phyloP scores from a whole-genome alignment of 495 filamentous ascomycete species.

The Tuber magnatum region DNA sequence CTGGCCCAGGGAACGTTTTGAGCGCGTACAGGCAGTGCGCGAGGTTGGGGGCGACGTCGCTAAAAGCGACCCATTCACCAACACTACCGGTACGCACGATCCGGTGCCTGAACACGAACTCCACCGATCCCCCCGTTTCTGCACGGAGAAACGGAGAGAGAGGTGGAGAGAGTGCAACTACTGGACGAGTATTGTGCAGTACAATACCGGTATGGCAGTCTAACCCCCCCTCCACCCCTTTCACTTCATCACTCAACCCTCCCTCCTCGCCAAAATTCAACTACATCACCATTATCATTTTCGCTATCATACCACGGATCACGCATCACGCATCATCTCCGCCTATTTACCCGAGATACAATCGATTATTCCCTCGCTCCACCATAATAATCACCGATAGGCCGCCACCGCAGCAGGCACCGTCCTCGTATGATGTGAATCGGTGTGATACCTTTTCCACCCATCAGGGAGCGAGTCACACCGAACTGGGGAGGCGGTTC shows the following conservation, averaged over 20 bases:
- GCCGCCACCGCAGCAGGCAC: not conserved
- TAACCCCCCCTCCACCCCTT: too few species aligned
- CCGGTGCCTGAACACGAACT: not conserved
- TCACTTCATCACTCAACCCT: not conserved
- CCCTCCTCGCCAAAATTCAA: not conserved
- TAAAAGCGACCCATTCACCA: constrained; percentile 19
- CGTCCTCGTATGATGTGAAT: not conserved
- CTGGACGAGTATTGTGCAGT: too few species aligned
- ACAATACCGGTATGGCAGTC: not conserved
- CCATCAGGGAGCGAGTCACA: not conserved
- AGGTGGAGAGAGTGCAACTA: not conserved
- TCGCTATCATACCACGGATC: not conserved
- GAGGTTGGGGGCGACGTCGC: constrained; percentile 29
- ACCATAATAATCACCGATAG: not conserved
- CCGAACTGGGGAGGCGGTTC: not conserved
- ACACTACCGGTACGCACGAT: not conserved
- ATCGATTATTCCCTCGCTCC: not conserved
- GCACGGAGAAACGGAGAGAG: not conserved
- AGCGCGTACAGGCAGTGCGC: constrained; percentile 17
- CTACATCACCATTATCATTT: not conserved
- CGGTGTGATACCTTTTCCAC: not conserved
- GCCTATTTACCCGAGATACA: not conserved
- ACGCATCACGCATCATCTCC: not conserved
- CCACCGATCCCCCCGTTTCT: not conserved
- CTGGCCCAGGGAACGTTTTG: constrained; percentile 13